These are phyloP conservation scores for Withania somnifera DNA, from an alignment of 305 asterid species.

Conservation along the genomic window DNA sequence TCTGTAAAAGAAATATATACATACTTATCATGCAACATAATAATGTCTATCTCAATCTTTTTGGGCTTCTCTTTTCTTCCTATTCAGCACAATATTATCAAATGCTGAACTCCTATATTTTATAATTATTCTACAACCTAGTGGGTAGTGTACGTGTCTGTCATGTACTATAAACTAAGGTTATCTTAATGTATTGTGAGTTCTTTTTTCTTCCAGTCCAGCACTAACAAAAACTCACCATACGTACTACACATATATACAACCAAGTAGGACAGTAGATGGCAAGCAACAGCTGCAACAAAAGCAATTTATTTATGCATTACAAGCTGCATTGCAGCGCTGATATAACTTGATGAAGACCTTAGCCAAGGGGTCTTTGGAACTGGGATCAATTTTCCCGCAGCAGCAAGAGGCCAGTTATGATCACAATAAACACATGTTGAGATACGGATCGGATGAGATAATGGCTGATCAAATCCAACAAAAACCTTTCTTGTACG, in stretches of 20 bases:
- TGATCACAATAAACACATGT: slow-evolving; percentile 7
- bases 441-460: neutral
- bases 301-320: slow-evolving; percentile 1
- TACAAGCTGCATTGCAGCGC: slow-evolving; percentile 39
- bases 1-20: neutral
- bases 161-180: neutral
- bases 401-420: slow-evolving; percentile 93
- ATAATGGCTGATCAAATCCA: neutral
- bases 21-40: neutral
- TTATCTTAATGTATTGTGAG: neutral
- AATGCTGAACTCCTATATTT: neutral
- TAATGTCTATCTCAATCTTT: too few species aligned
- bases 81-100: too few species aligned
- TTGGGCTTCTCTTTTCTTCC: too few species aligned
- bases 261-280: neutral
- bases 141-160: neutral
- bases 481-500: neutral
- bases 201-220: neutral
- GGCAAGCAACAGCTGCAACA: neutral
- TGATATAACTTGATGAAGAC: slow-evolving; percentile 63
- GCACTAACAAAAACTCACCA: neutral
- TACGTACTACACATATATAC: neutral
- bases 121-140: neutral
- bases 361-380: slow-evolving; percentile 73
- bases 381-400: slow-evolving; percentile 74